Base-by-base conservation (phyloP, 2,329 filamentous ascomycete species). In the Metarhizium anisopliae region DNA sequence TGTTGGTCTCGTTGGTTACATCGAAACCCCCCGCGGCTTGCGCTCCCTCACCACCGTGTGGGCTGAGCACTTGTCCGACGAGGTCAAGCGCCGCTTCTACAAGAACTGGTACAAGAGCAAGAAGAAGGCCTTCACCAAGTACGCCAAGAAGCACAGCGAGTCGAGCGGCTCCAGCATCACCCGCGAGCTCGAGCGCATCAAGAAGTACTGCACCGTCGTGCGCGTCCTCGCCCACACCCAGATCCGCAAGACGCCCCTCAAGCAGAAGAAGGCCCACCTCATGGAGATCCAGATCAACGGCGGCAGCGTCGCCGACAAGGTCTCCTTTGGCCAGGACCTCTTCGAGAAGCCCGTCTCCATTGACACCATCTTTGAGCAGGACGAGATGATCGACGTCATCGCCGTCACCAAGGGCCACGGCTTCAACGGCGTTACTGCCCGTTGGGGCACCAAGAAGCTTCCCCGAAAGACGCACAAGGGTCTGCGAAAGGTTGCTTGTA, bases 91-190 rank as follows among this genome's bases (percentile, higher is more conserved):
- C 73, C 90, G 94, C 75, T 99, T 99, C 90, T 99, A 99, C 90
- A 97, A 97, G 91, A 99, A 99, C 89, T 99, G 94, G 94, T 99
- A 99, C 89, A 96, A 96, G 89, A 91, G 86, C 85, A 99, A 99
- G 92, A 97, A 96, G 90, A 99, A 99, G 93, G 94, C 94, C 62
- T 99, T 99, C 84, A 99, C 94, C 85, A 96, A 95, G 85, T 99
- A 99, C 82, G 90, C 94, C 83, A 99, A 97, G 90, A 93, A 95
- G 87, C 90, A 97, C 87, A 91, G 93, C 64, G 93, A 97, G 83
- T 87, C 80, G 82, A 89, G 78, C 79, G 92, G 90, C 71, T 81
- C 89, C 68, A 91, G 90, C 72, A 88, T 97, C 82, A 91, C 89
- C 77, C 89, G 90, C 74, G 94, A 99, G 80, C 86, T 99, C 74